Evolutionary conservation across 1,284 basidiomycete genomes (phyloP).

Genomic region (Heterobasidion occidentale): DNA sequence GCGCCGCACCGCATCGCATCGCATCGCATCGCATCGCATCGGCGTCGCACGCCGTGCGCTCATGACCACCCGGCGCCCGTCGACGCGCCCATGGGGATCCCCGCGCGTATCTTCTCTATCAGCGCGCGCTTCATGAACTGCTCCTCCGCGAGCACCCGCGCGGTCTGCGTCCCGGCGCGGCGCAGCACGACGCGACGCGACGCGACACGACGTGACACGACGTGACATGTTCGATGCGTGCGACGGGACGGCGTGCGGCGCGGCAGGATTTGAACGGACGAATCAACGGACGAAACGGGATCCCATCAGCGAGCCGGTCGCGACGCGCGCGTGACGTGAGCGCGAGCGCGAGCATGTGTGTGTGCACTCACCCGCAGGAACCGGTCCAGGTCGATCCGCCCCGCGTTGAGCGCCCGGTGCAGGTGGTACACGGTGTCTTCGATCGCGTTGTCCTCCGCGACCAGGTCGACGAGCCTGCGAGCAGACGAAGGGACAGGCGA

Average conservation of each 20-base stretch:
- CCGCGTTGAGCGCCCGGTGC: conserved; percentile 87
- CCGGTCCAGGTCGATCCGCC: conserved; percentile 86
- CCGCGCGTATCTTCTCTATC: conserved; percentile 77
- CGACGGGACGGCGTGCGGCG: too few relatives aligned
- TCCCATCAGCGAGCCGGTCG: too few relatives aligned
- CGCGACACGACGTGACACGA: too few relatives aligned
- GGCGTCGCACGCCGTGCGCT: too few relatives aligned
- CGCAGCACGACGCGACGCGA: too few relatives aligned
- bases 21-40: too few relatives aligned
- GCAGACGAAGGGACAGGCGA: neutral
- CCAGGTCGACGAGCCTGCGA: conserved; percentile 81
- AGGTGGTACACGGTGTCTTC: conserved; percentile 98
- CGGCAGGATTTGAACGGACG: too few relatives aligned
- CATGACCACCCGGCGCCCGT: neutral
- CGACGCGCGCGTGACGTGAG: neutral
- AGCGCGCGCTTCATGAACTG: conserved; percentile 92
- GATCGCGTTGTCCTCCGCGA: conserved; percentile 98
- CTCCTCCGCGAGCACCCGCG: conserved; percentile 84
- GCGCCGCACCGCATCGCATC: too few relatives aligned
- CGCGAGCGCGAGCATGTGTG: conserved; percentile 7
- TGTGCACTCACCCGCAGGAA: conserved; percentile 71
- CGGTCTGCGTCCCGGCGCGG: conserved; percentile 46
- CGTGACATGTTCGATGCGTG: too few relatives aligned
- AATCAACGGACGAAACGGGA: too few relatives aligned
- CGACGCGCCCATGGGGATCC: conserved; percentile 48